These are phyloP conservation scores for Helminthosporium solani DNA, from an alignment of 2,329 filamentous ascomycete species.

Conservation along the genomic window DNA sequence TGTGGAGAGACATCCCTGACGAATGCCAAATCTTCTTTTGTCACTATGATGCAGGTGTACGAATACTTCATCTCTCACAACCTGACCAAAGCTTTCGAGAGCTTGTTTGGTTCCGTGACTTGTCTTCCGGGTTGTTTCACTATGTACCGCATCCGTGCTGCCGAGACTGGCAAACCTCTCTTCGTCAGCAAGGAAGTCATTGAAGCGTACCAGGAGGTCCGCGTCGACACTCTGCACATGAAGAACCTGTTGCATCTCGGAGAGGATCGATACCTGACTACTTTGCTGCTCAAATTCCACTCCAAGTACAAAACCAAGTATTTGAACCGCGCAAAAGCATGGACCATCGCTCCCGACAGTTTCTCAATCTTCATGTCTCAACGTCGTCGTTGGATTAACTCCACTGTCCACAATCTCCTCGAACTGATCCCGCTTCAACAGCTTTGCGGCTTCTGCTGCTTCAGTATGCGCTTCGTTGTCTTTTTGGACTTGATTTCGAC, in stretches of 20 bases:
- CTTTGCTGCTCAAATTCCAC: constrained; percentile 88
- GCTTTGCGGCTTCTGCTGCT: constrained; percentile 99
- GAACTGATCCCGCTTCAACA: constrained; percentile 92
- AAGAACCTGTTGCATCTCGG: constrained; percentile 96
- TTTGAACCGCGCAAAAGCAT: constrained; percentile 86
- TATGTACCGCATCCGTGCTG: constrained; percentile 96
- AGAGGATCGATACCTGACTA: constrained; percentile 97
- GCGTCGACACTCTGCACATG: constrained; percentile 97
- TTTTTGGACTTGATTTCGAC: constrained; percentile 93
- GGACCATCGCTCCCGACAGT: constrained; percentile 94
- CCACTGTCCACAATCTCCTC: constrained; percentile 94
- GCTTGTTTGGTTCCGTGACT: constrained; percentile 93
- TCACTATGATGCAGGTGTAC: constrained; percentile 99
- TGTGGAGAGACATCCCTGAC: constrained; percentile 93
- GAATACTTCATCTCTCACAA: constrained; percentile 99
- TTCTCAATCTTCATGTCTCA: constrained; percentile 96
- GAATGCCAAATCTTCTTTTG: constrained; percentile 88
- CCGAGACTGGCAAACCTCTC: constrained; percentile 90
- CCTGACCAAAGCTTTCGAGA: constrained; percentile 93
- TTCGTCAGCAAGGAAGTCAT: constrained; percentile 94
- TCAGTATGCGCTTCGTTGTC: constrained; percentile 98
- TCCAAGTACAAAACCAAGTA: constrained; percentile 98
- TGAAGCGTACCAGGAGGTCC: constrained; percentile 84
- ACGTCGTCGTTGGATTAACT: constrained; percentile 99
- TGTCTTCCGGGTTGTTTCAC: constrained; percentile 98